Evolutionary conservation across 2,329 filamentous ascomycete genomes (phyloP).

Genomic region (Paecilomyces formosus): DNA sequence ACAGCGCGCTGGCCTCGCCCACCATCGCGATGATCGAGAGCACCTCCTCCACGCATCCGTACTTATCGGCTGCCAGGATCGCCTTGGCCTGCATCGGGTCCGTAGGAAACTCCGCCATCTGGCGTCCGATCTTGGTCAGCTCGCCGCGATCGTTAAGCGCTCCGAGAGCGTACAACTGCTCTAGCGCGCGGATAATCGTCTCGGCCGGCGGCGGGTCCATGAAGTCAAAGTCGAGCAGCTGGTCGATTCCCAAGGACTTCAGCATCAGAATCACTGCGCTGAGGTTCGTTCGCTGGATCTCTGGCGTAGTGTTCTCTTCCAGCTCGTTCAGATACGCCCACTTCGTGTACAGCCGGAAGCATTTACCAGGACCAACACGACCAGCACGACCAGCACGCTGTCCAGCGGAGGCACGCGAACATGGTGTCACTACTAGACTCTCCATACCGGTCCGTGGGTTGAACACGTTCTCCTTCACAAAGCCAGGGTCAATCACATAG

Average conservation of each 20-base stretch:
- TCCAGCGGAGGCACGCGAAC: slow-evolving; percentile 84
- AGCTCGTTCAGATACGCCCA: slow-evolving; percentile 93
- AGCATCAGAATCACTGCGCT: slow-evolving; percentile 76
- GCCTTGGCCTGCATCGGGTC: slow-evolving; percentile 88
- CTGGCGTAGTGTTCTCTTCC: slow-evolving; percentile 83
- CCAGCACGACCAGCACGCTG: slow-evolving; percentile 89
- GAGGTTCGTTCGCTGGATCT: slow-evolving; percentile 86
- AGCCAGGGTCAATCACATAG: slow-evolving; percentile 92
- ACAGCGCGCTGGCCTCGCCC: slow-evolving; percentile 77
- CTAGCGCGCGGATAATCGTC: slow-evolving; percentile 78
- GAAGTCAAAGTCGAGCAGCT: slow-evolving; percentile 90
- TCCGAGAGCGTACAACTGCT: slow-evolving; percentile 85
- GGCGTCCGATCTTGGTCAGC: slow-evolving; percentile 80
- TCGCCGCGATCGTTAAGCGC: slow-evolving; percentile 83
- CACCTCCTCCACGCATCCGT: slow-evolving; percentile 89
- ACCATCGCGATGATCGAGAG: slow-evolving; percentile 93
- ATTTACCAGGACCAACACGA: slow-evolving; percentile 85
- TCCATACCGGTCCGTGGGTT: slow-evolving; percentile 90
- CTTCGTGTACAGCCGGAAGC: slow-evolving; percentile 88
- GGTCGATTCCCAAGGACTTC: slow-evolving; percentile 85
- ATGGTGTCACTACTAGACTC: slow-evolving; percentile 81
- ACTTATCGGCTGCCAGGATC: slow-evolving; percentile 78
- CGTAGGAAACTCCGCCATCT: slow-evolving; percentile 92
- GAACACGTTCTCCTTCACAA: slow-evolving; percentile 92
- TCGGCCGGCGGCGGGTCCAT: slow-evolving; percentile 90